These are phyloP conservation scores for Sequoiadendron giganteum DNA, from an alignment of 75 land plant species.

Conservation along the genomic window DNA sequence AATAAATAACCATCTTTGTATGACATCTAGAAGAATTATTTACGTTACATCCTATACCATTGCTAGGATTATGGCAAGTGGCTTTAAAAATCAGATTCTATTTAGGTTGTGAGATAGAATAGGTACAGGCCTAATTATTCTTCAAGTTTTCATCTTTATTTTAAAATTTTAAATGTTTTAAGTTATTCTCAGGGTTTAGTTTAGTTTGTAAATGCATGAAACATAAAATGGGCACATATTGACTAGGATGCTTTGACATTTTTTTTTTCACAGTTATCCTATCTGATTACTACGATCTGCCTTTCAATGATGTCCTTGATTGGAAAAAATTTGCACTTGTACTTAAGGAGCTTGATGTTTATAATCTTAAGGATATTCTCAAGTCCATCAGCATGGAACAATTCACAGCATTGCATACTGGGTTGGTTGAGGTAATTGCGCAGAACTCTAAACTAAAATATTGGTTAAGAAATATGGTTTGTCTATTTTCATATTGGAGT, in stretches of 20 bases:
- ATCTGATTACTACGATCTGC: conserved; percentile 88
- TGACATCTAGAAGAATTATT: neutral
- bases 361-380: conserved; percentile 67
- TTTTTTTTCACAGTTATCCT: conserved; percentile 59
- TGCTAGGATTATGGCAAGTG: neutral
- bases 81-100: neutral
- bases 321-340: conserved; percentile 80
- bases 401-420: conserved; percentile 51
- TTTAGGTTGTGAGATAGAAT: neutral
- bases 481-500: neutral
- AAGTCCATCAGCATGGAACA: conserved; percentile 48
- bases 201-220: neutral
- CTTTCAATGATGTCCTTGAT: conserved; percentile 88
- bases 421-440: conserved; percentile 51
- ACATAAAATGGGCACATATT: neutral
- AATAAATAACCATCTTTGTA: neutral
- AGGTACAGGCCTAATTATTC: neutral
- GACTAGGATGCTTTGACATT: conserved; percentile 2
- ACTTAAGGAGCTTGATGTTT: conserved; percentile 70
- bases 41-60: neutral
- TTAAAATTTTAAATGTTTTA: neutral
- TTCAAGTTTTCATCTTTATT: neutral
- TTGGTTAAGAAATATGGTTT: conserved; percentile 3
- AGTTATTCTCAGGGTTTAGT: neutral
- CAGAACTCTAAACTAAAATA: neutral